Evolutionary conservation across 345 rosid genomes (phyloP).

Genomic region (Pistacia vera): DNA sequence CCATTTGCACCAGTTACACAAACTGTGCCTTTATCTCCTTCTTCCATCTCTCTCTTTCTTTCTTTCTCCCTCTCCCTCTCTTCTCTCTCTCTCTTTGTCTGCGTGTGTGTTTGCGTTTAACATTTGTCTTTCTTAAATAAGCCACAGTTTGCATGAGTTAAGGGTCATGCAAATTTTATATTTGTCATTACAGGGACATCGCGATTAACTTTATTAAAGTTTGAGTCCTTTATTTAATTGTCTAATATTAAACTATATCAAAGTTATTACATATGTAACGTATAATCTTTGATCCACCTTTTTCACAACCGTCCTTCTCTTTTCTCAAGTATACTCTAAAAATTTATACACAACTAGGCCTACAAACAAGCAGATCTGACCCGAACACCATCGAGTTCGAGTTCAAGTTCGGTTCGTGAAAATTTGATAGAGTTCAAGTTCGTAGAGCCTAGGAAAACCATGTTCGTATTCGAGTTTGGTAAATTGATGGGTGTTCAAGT

Average conservation of each 20-base stretch:
- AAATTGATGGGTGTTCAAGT: too few species aligned
- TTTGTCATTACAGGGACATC: background rate
- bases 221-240: background rate
- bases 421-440: too few species aligned
- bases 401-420: too few species aligned
- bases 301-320: background rate
- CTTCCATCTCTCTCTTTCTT: constrained; percentile 21
- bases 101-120: background rate
- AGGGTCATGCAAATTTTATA: background rate
- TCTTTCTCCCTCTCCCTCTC: background rate
- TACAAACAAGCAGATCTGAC: too few species aligned
- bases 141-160: background rate
- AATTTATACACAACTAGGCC: background rate
- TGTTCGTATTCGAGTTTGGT: too few species aligned
- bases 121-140: constrained; percentile 9
- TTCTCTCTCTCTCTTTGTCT: too few species aligned
- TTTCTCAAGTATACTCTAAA: background rate
- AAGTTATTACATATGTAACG: background rate
- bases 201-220: background rate
- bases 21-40: constrained; percentile 33
- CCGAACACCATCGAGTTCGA: too few species aligned
- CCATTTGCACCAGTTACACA: constrained; percentile 67
- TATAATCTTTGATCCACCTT: background rate
- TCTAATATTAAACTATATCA: background rate
- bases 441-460: too few species aligned